A percentile compares a stretch with the other conserved stretches of the same genome.
Evolutionary conservation across 768 basidiomycete genomes (phyloP).

Genomic region (Tylopilus intermedius): DNA sequence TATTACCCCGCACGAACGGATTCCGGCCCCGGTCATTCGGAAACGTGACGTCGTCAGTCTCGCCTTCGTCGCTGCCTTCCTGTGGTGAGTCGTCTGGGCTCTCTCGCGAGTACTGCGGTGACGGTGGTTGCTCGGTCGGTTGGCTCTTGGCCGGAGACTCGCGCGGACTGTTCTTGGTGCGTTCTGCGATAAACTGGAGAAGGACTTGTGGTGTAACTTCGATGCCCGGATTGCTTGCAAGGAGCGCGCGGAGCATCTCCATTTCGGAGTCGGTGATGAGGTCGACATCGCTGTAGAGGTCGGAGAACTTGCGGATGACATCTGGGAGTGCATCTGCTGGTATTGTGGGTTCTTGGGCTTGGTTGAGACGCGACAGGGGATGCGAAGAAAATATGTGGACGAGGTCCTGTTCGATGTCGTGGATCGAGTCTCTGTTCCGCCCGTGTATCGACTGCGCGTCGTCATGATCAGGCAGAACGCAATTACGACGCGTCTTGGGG

Average conservation of each 20-base stretch:
- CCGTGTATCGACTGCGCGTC: constrained; percentile 37
- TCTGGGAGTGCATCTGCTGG: constrained; percentile 69
- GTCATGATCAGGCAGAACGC: constrained; percentile 1
- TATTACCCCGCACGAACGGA: constrained; percentile 19
- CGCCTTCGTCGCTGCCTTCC: constrained; percentile 33
- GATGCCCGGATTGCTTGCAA: constrained; percentile 56
- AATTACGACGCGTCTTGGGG: constrained; percentile 7
- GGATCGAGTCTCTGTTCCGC: constrained; percentile 65
- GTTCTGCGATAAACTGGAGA: constrained; percentile 59
- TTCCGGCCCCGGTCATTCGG: constrained; percentile 38
- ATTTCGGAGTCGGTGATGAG: constrained; percentile 65
- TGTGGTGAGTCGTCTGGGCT: constrained; percentile 33
- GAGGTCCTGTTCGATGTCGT: constrained; percentile 66
- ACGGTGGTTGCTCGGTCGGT: constrained; percentile 6
- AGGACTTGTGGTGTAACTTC: constrained; percentile 66
- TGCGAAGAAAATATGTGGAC: constrained; percentile 64
- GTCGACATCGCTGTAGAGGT: constrained; percentile 53
- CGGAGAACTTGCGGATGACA: constrained; percentile 59
- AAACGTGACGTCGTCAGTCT: constrained; percentile 32
- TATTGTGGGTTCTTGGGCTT: constrained; percentile 57
- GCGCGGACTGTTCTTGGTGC: constrained; percentile 40
- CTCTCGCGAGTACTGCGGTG: constrained; percentile 15
- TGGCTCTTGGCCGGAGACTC: constrained; percentile 24
- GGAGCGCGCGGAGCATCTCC: constrained; percentile 50
- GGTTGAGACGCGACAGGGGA: constrained; percentile 53